A percentile compares a stretch with the other conserved stretches of the same genome.
Evolutionary conservation across 805 yeast species (phyloP).

Genomic region (Sugiyamaella marilandica): DNA sequence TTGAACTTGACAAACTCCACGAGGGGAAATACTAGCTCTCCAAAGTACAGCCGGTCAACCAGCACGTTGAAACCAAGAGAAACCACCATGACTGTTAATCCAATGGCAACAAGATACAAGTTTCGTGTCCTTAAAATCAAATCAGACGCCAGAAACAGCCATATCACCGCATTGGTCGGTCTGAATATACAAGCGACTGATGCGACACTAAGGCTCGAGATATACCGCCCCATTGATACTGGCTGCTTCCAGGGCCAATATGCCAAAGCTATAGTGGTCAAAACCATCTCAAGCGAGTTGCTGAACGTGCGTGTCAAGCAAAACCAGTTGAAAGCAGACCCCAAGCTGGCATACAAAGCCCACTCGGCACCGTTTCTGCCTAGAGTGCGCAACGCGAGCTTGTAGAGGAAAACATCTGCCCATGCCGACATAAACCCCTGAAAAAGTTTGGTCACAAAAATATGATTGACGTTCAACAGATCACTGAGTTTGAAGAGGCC

Average conservation of each 20-base stretch:
- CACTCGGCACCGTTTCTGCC: slow-evolving; percentile 22
- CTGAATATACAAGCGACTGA: slow-evolving; percentile 64
- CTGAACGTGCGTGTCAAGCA: slow-evolving; percentile 78
- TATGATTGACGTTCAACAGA: slow-evolving; percentile 33
- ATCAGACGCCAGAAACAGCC: slow-evolving; percentile 58
- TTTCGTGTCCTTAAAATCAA: slow-evolving; percentile 18
- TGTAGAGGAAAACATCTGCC: slow-evolving; percentile 61
- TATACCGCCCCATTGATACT: slow-evolving; percentile 24
- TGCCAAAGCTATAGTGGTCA: slow-evolving; percentile 61
- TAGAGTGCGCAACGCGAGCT: slow-evolving; percentile 35
- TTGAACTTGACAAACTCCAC: slow-evolving; percentile 73
- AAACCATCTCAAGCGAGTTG: slow-evolving; percentile 70
- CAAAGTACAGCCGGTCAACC: slow-evolving; percentile 60
- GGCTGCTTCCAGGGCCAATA: slow-evolving; percentile 60
- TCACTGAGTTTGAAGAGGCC: slow-evolving; percentile 38
- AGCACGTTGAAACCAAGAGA: slow-evolving; percentile 38
- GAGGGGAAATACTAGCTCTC: slow-evolving; percentile 51
- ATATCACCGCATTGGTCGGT: slow-evolving; percentile 77
- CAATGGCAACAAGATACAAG: slow-evolving; percentile 22
- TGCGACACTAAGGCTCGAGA: slow-evolving; percentile 47
- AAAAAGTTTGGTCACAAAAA: slow-evolving; percentile 55
- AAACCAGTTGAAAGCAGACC: slow-evolving; percentile 78
- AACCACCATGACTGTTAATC: slow-evolving; percentile 22
- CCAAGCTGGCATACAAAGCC: slow-evolving; percentile 48
- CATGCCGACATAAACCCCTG: slow-evolving; percentile 67